A percentile compares a stretch with the other conserved stretches of the same genome.
Evolutionary conservation across 1,284 basidiomycete genomes (phyloP).

Genomic region (Ganoderma lingzhi): DNA sequence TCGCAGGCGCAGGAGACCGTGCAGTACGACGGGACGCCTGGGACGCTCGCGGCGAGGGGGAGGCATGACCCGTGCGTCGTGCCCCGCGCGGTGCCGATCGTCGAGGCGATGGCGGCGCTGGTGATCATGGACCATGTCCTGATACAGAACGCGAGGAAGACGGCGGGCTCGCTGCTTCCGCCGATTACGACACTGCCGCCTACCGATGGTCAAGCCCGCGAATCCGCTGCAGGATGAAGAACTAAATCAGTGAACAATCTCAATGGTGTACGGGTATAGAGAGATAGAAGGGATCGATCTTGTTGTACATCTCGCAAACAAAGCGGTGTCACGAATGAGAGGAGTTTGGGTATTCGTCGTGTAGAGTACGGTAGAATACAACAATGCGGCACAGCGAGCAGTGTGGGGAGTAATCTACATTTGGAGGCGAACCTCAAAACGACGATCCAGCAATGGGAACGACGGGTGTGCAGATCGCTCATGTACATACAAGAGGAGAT

Average conservation of each 20-base stretch:
- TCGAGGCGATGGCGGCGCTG: constrained; percentile 97
- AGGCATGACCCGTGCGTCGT: constrained; percentile 99
- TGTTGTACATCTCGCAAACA: constrained; percentile 14
- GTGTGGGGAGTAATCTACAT: constrained; percentile 23
- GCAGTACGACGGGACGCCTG: constrained; percentile 91
- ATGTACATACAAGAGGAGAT: constrained; percentile 8
- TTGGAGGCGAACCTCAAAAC: constrained; percentile 8
- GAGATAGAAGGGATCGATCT: neutral
- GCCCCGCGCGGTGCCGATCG: constrained; percentile 96
- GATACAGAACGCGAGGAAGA: constrained; percentile 84
- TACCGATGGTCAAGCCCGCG: constrained; percentile 80
- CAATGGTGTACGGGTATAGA: neutral
- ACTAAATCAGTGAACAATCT: constrained; percentile 11
- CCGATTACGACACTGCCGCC: constrained; percentile 86
- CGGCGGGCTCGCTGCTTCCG: constrained; percentile 73
- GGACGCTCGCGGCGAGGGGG: constrained; percentile 90
- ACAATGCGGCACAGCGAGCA: constrained; percentile 15
- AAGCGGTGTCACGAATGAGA: constrained; percentile 6
- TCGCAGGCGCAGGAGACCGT: constrained; percentile 92
- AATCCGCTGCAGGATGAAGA: constrained; percentile 15
- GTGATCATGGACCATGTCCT: constrained; percentile 95
- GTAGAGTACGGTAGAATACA: constrained; percentile 30
- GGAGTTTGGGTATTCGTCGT: constrained; percentile 24
- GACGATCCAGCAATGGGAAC: neutral
- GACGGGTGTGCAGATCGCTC: constrained; percentile 3